Conservation (phyloP, 305 asterid genomes). For the Fraxinus velutina region DNA sequence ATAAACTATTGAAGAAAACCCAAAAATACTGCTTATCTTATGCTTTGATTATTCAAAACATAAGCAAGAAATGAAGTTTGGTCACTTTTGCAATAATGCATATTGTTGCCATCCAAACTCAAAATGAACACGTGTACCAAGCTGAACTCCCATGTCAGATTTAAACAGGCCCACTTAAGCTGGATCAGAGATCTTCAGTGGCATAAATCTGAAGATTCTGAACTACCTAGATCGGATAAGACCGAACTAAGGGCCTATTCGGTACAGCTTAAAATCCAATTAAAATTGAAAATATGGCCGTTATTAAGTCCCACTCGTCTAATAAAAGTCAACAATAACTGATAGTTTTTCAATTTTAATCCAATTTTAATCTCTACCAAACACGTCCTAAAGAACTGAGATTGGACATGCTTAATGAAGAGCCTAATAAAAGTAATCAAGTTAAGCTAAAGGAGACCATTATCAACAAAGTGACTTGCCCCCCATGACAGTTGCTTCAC, state of each 20-base stretch:
- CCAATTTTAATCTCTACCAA: no score
- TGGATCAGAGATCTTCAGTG: neutral
- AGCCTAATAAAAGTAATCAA: neutral
- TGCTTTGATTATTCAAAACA: neutral
- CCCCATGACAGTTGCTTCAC: neutral
- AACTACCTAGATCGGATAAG: neutral
- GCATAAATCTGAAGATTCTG: neutral
- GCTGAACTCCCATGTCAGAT: neutral
- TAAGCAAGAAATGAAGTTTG: neutral
- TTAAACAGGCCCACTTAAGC: neutral
- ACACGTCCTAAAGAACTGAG: neutral
- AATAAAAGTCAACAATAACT: no score
- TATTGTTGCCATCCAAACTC: neutral
- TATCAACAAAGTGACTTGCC: neutral
- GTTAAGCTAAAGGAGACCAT: neutral
- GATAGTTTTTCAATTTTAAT: no score
- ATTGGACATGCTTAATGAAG: neutral
- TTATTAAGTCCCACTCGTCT: no score
- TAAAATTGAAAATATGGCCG: no score
- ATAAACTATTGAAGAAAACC: neutral
- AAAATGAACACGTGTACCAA: neutral
- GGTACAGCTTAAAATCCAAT: no score
- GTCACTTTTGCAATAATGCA: neutral
- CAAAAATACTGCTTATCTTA: neutral
- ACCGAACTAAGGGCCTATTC: neutral